These are phyloP conservation scores for Prunus kanzakura DNA, from an alignment of 306 rosid species.

Conservation along the genomic window DNA sequence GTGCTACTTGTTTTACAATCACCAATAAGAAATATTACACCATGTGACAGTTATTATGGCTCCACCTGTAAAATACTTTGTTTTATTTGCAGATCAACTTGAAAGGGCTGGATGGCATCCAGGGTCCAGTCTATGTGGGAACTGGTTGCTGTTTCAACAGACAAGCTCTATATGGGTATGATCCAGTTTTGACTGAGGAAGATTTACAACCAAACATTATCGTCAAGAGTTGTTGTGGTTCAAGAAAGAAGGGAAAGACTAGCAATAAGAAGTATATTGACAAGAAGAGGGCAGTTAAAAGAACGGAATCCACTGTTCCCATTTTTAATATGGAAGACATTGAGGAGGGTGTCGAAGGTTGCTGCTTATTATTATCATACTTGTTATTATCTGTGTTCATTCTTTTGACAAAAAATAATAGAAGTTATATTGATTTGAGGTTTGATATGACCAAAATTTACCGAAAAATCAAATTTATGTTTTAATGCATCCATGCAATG, in stretches of 20 bases:
- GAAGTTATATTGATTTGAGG: neutral
- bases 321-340: conserved; percentile 94
- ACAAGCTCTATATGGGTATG: conserved; percentile 96
- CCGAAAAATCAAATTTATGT: conserved; percentile 10
- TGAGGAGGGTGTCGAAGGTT: conserved; percentile 98
- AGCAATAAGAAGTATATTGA: conserved; percentile 73
- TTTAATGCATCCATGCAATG: neutral
- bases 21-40: neutral
- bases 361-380: neutral
- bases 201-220: conserved; percentile 91
- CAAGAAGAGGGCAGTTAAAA: conserved; percentile 74
- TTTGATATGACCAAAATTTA: neutral
- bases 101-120: conserved; percentile 97
- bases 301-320: conserved; percentile 91
- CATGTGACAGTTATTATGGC: neutral
- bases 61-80: neutral
- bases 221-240: conserved; percentile 94
- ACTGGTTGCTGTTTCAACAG: conserved; percentile 99
- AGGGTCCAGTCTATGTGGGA: conserved; percentile 99
- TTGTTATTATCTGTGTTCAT: neutral
- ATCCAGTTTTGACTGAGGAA: conserved; percentile 88
- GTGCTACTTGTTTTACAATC: conserved; percentile 26
- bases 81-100: conserved; percentile 68
- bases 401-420: neutral
- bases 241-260: conserved; percentile 74